Base-by-base conservation (phyloP, 2,329 filamentous ascomycete species). In the Clathrospora elynae region DNA sequence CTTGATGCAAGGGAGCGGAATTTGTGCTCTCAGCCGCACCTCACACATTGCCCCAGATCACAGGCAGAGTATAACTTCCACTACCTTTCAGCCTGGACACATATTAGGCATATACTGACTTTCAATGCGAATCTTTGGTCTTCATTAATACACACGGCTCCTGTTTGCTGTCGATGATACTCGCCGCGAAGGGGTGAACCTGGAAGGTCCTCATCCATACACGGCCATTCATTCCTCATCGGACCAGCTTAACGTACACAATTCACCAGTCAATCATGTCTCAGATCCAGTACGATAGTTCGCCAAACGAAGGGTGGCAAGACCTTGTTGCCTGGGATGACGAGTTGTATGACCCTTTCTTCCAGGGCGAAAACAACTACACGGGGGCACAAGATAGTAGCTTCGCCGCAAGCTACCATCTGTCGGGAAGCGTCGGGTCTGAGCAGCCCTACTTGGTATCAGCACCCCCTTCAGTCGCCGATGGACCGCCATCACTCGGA, bases 281-380 rank as follows among this genome's bases (percentile, higher is more conserved):
- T 28, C 46, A 48, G 28, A 43, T 46, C 17, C 50, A 40, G 23
- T 53, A 61, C 14, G 39, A 22, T 13, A 42, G 43, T 9, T 51
- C 60, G 14, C 42, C 57, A 5, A 38, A 35, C 13, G 63, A 63
- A 40, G 48, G 46, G 24, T 68, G 64, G 64, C 51, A 66, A 36
- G 59, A 63, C 13, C 36, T 67, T 5, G 41, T 68, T 29, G 48
- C 43, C 9, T 67, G 61, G 64, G 57, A 64, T 20, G 64, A 53
- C 5, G 61, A 64, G 24, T 11, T 63, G n/a, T 58, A 51, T 35
- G 57, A 66, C 36, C 52, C 61, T 7, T 41, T 65, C 20, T 67
- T 61, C 43, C 55, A 57, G 17, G 51, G 48, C 29, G 55, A 62
- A 32, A 35, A 35, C 9, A 46, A 42, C 17, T 55, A 55, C 28